Conservation (phyloP, 2,329 filamentous ascomycete species). For the Colletotrichum kahawae region DNA sequence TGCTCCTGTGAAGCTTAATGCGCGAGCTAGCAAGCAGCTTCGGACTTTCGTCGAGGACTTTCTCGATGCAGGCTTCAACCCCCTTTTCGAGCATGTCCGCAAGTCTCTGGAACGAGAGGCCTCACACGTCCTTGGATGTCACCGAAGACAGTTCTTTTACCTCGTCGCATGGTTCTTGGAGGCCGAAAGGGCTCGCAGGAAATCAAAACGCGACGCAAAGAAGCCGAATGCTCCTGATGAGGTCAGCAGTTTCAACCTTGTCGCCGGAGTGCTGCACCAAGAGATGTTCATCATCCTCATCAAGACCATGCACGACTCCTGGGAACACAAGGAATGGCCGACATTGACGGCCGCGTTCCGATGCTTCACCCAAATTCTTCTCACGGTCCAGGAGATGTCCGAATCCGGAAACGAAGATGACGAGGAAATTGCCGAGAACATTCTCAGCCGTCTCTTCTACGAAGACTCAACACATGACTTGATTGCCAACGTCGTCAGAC, state of each 20-base stretch:
- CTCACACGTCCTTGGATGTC: constrained; percentile 77
- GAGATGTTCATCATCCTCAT: constrained; percentile 93
- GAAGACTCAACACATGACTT: constrained; percentile 93
- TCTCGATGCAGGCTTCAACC: constrained; percentile 94
- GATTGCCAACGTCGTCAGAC: constrained; percentile 77
- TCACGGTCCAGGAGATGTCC: constrained; percentile 92
- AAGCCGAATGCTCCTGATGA: constrained; percentile 51
- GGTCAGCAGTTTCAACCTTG: constrained; percentile 80
- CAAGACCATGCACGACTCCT: constrained; percentile 77
- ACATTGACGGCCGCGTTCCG: constrained; percentile 88
- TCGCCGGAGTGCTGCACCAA: constrained; percentile 90
- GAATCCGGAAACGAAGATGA: constrained; percentile 88
- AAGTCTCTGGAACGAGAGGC: constrained; percentile 91
- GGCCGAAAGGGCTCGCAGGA: constrained; percentile 78
- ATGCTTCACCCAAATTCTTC: constrained; percentile 91
- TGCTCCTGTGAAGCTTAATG: constrained; percentile 70
- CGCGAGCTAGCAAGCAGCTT: constrained; percentile 76
- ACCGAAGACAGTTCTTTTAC: constrained; percentile 89
- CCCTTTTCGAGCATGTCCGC: constrained; percentile 82
- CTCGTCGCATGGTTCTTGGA: constrained; percentile 91
- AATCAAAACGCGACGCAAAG: constrained; percentile 59
- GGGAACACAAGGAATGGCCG: constrained; percentile 86
- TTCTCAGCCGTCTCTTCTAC: constrained; percentile 96
- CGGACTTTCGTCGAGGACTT: constrained; percentile 90
- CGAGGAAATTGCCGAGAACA: constrained; percentile 97